Percentiles rank a stretch among this genome's conserved stretches.
Evolutionary conservation across 2,329 filamentous ascomycete species (phyloP).

Genomic region (Trichoderma oligosporum): DNA sequence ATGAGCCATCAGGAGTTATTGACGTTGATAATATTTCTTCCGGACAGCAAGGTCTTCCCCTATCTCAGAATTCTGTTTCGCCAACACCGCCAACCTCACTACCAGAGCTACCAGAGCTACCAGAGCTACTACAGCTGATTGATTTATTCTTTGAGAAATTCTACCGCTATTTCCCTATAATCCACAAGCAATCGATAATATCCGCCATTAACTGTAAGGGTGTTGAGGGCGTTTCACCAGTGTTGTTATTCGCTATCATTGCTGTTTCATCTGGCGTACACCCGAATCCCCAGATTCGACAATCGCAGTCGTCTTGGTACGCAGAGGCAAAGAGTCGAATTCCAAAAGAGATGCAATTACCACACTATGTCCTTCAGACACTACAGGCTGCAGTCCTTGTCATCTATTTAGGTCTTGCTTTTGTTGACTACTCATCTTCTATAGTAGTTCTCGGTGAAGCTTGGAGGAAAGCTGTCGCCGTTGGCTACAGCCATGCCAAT

Average conservation of each 20-base stretch:
- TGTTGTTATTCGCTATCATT: slow-evolving; percentile 24
- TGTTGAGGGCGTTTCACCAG: background rate
- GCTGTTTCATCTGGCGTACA: slow-evolving; percentile 24
- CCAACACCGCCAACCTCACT: background rate
- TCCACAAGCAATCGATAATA: slow-evolving; percentile 21
- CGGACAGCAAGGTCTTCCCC: background rate
- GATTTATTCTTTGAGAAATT: slow-evolving; percentile 26
- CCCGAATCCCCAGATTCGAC: slow-evolving; percentile 21
- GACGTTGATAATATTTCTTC: background rate
- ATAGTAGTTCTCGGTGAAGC: slow-evolving; percentile 26
- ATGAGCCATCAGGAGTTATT: background rate
- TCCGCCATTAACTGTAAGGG: slow-evolving; percentile 3
- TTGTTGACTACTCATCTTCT: slow-evolving; percentile 22
- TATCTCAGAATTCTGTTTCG: background rate
- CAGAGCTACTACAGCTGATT: slow-evolving; percentile 21
- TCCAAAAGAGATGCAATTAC: slow-evolving; percentile 19
- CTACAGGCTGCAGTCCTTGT: slow-evolving; percentile 25
- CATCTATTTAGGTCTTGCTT: slow-evolving; percentile 23
- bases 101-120: slow-evolving; percentile 20
- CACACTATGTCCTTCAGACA: slow-evolving; percentile 21
- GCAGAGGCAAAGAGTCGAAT: slow-evolving; percentile 22
- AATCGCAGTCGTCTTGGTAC: slow-evolving; percentile 24
- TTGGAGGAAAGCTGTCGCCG: slow-evolving; percentile 26
- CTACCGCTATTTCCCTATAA: slow-evolving; percentile 24
- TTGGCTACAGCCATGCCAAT: slow-evolving; percentile 23